Percentiles rank a stretch among this genome's conserved stretches.
phyloP scores from a whole-genome alignment of 106 monocot genomes.

The Acorus calamus region DNA sequence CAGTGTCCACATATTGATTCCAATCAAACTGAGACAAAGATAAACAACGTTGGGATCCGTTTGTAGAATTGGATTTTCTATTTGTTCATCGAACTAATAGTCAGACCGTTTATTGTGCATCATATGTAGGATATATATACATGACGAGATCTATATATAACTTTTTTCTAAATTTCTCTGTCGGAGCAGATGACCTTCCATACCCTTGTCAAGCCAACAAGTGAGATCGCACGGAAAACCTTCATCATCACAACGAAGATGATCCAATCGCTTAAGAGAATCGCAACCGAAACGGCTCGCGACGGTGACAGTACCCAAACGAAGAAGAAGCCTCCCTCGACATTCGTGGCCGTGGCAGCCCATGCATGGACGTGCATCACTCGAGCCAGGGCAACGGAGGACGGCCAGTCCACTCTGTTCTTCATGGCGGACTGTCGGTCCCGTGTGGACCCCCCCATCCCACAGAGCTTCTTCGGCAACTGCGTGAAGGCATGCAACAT shows the following conservation, averaged over 20 bases:
- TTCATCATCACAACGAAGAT: constrained; percentile 6
- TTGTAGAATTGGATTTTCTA: no score
- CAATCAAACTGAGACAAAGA: no score
- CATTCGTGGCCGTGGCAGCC: constrained; percentile 24
- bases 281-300: not conserved
- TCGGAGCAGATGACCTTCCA: no score
- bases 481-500: constrained; percentile 8
- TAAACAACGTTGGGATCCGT: no score
- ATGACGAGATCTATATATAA: no score
- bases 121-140: no score
- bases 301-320: no score
- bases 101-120: no score
- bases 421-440: constrained; percentile 20
- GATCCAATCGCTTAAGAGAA: constrained; percentile 14
- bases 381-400: constrained; percentile 2
- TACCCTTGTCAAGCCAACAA: not conserved
- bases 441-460: constrained; percentile 21
- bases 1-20: no score
- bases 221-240: constrained; percentile 14
- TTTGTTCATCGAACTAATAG: no score
- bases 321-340: constrained; percentile 8
- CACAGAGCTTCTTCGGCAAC: constrained; percentile 15
- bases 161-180: no score
- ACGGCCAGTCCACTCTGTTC: not conserved
- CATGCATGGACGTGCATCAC: constrained; percentile 15